Base-by-base conservation (phyloP, 2,329 filamentous ascomycete species). In the Septoria linicola region DNA sequence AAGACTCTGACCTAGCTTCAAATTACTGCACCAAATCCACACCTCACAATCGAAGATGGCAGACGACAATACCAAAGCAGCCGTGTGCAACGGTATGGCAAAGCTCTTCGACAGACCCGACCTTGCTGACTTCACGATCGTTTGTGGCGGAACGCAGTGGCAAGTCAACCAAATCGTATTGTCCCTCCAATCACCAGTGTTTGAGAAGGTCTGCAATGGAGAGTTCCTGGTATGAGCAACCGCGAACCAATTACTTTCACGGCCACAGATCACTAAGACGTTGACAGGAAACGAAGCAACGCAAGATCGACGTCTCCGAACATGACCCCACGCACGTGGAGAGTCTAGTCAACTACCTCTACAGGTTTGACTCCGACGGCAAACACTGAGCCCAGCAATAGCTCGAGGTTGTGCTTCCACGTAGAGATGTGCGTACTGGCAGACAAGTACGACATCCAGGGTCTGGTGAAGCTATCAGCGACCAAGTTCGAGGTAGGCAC, bases 391-490 rank as follows among this genome's bases (percentile, higher is more conserved):
- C n/a, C n/a, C 17, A 17, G 6, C 8, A 7, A 32, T 8, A 10
- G n/a, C 3, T 4, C 10, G 1, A 34, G 8, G 13, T 25, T 44
- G n/a, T 8, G 27, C 14, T 17, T 20, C 11, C 41, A 44, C 20
- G 27, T 44, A 8, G 25, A 44, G 8, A 31, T 44, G 2, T 27
- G 25, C 8, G 30, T 44, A 16, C 27, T 44, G 16, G 41, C 14
- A 8, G 41, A 44, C 27, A 44, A 44, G 27, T 44, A 44, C 16
- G 30, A 44, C 16, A 44, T 34, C 27, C 17, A 21, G n/a, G 14
- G 2, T 1, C 27, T 44, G 23, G 14, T 16, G 2, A n/a, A 13
- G 2, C 3, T 44, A 8, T 27, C 41, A 4, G 13, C 30, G 7
- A 8, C 32, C 25, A 44, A 21, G 8, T 30, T 34, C 16, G 13